Evolutionary conservation across 192 early-diverging fungal species (phyloP).

Genomic region (Entomortierella lignicola): DNA sequence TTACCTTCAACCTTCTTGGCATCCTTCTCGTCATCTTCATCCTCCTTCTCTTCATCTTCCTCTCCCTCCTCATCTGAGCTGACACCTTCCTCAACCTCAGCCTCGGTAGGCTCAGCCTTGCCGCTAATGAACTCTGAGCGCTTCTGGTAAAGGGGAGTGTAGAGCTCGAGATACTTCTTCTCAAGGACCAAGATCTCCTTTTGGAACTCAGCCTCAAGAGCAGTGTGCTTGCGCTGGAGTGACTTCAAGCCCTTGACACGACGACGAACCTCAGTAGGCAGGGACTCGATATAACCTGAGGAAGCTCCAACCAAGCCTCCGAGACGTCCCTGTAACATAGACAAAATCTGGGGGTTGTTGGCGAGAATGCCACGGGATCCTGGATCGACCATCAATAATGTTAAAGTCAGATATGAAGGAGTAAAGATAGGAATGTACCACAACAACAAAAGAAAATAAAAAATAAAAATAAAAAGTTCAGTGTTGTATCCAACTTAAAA

Average conservation of each 20-base stretch:
- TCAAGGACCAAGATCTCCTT: conserved; percentile 95
- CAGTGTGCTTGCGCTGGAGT: conserved; percentile 88
- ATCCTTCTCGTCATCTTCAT: conserved; percentile 54
- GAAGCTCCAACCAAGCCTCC: conserved; percentile 81
- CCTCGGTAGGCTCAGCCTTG: conserved; percentile 89
- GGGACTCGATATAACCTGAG: conserved; percentile 77
- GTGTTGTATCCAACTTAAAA: conserved; percentile 12
- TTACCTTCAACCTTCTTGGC: conserved; percentile 53
- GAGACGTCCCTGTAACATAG: conserved; percentile 82
- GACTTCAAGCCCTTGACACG: conserved; percentile 90
- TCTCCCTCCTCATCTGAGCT: conserved; percentile 72
- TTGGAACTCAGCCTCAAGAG: conserved; percentile 89
- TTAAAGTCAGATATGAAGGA: background rate
- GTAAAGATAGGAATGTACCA: conserved; percentile 1
- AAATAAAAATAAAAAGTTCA: too few relatives aligned
- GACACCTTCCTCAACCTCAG: conserved; percentile 75
- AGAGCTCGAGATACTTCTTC: conserved; percentile 92
- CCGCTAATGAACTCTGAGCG: conserved; percentile 85
- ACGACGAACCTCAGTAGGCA: conserved; percentile 83
- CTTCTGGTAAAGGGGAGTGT: conserved; percentile 92
- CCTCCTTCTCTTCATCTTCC: conserved; percentile 67
- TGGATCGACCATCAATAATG: background rate
- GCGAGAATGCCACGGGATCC: conserved; percentile 38
- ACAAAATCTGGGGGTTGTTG: conserved; percentile 73
- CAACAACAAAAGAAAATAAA: background rate